These are phyloP conservation scores for Calonectria honghensis DNA, from an alignment of 2,329 filamentous ascomycete species.

Conservation along the genomic window DNA sequence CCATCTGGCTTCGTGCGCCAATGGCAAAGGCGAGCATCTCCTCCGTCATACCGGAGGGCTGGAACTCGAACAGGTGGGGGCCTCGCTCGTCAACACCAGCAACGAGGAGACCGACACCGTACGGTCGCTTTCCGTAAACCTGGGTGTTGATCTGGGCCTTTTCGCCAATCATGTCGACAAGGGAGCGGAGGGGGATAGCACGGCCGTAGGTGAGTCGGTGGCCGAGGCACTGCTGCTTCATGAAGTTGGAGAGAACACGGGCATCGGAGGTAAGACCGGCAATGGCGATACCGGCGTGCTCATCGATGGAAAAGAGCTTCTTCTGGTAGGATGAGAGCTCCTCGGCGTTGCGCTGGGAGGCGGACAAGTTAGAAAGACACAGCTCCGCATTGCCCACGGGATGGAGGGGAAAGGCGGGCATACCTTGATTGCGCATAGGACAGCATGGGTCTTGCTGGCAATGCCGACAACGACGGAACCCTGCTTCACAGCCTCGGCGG, in stretches of 20 bases:
- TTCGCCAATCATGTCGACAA: conserved; percentile 94
- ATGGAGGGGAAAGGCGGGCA: conserved; percentile 42
- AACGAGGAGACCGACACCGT: conserved; percentile 94
- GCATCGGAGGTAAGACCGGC: conserved; percentile 98
- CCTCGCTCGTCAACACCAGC: conserved; percentile 95
- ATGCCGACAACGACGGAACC: conserved; percentile 98
- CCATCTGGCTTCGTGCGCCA: conserved; percentile 97
- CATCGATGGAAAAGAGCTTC: conserved; percentile 98
- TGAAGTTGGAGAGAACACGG: conserved; percentile 99
- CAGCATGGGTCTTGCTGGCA: conserved; percentile 97
- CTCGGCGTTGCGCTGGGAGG: conserved; percentile 93
- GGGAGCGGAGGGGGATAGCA: conserved; percentile 90
- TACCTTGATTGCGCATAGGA: conserved; percentile 97
- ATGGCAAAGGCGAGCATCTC: conserved; percentile 99
- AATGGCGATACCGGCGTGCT: conserved; percentile 95
- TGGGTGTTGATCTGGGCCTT: conserved; percentile 99
- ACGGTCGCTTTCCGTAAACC: conserved; percentile 96
- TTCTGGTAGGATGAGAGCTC: conserved; percentile 99
- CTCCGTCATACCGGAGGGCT: conserved; percentile 95
- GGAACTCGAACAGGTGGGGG: conserved; percentile 98
- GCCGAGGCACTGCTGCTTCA: conserved; percentile 98
- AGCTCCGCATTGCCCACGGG: conserved; percentile 27
- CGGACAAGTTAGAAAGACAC: conserved; percentile 34
- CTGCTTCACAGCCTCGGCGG: conserved; percentile 98
- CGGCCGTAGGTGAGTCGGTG: conserved; percentile 97